These are phyloP conservation scores for Ogataea degrootiae DNA, from an alignment of 805 yeast species.

Conservation along the genomic window DNA sequence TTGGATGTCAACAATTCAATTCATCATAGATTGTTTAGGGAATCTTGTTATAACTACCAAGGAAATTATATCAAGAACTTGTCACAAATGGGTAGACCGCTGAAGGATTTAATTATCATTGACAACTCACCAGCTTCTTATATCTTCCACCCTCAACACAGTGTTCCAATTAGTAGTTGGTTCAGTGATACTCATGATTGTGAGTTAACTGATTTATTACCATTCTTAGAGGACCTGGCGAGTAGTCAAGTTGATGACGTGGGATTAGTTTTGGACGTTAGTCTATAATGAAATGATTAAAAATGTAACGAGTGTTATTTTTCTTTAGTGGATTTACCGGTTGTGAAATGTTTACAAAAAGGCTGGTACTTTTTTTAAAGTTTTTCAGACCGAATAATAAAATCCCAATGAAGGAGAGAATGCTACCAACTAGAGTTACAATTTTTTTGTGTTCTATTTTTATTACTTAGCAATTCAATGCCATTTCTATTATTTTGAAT, in stretches of 20 bases:
- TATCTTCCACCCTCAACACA: conserved; percentile 95
- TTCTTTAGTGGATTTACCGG: too few relatives aligned
- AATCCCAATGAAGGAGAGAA: too few relatives aligned
- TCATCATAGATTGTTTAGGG: conserved; percentile 91
- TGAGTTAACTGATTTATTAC: conserved; percentile 86
- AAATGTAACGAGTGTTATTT: neutral
- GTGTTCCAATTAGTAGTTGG: conserved; percentile 97
- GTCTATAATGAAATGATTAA: conserved; percentile 28
- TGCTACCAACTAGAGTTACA: too few relatives aligned
- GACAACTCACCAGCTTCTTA: conserved; percentile 99
- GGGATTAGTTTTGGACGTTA: conserved; percentile 77
- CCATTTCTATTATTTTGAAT: too few relatives aligned
- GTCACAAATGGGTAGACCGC: conserved; percentile 90
- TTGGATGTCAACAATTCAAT: conserved; percentile 70
- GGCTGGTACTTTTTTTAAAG: too few relatives aligned
- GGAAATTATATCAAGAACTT: conserved; percentile 93
- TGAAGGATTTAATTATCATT: conserved; percentile 77
- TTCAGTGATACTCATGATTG: conserved; percentile 97
- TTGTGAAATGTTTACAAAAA: too few relatives aligned
- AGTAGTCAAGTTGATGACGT: conserved; percentile 74
- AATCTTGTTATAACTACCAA: conserved; percentile 87
- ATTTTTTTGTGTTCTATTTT: too few relatives aligned
- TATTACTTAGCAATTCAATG: too few relatives aligned
- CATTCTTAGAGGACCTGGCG: conserved; percentile 83
- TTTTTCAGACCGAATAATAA: too few relatives aligned